phyloP scores from a whole-genome alignment of 2,329 filamentous ascomycete genomes.

The Ascochyta rabiei region DNA sequence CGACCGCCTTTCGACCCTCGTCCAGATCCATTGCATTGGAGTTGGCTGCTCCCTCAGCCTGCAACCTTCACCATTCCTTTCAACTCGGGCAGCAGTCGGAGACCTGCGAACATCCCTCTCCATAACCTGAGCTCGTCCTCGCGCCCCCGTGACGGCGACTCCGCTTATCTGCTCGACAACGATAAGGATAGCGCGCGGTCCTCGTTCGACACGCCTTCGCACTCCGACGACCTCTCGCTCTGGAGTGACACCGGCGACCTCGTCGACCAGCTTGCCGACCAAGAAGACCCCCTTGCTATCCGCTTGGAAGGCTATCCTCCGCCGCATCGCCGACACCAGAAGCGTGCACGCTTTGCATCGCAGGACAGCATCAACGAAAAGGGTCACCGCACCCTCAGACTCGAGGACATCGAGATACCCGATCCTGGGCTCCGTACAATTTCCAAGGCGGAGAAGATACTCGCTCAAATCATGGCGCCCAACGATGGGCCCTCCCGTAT shows the following conservation, averaged over 20 bases:
- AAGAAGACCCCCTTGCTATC: constrained; percentile 79
- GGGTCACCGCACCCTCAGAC: constrained; percentile 55
- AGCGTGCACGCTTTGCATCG: constrained; percentile 72
- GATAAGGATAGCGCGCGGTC: constrained; percentile 60
- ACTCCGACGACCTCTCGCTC: constrained; percentile 75
- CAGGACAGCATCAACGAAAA: constrained; percentile 53
- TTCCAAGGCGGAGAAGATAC: constrained; percentile 69
- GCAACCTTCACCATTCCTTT: constrained; percentile 79
- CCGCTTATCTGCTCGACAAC: constrained; percentile 48
- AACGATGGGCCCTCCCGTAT: constrained; percentile 72
- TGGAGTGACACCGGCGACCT: constrained; percentile 97
- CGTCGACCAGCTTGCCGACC: constrained; percentile 85
- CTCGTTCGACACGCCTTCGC: constrained; percentile 60
- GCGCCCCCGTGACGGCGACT: constrained; percentile 48
- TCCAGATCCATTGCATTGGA: constrained; percentile 35
- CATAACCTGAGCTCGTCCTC: constrained; percentile 67
- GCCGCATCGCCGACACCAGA: constrained; percentile 55
- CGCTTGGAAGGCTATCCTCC: constrained; percentile 70
- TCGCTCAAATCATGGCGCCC: constrained; percentile 85
- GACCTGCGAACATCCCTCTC: constrained; percentile 87
- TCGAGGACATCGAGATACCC: constrained; percentile 83
- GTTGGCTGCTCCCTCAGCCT: constrained; percentile 64
- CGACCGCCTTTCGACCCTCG: constrained; percentile 28
- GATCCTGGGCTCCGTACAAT: constrained; percentile 68
- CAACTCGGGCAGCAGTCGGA: constrained; percentile 65